Evolutionary conservation across 139 green algal species (phyloP).

Genomic region (Nannochloris sp.): DNA sequence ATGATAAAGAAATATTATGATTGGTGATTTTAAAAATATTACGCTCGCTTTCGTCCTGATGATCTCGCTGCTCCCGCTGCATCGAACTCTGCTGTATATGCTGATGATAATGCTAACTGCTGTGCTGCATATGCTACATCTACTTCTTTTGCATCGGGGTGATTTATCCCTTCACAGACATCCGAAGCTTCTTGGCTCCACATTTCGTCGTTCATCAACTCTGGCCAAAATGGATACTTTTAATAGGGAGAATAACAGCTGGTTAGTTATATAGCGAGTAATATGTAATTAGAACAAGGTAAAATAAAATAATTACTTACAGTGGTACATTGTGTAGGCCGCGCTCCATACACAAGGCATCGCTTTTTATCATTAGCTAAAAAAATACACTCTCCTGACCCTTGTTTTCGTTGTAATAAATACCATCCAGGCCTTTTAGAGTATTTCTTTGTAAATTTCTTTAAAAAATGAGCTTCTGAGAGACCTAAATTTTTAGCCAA

Average conservation of each 20-base stretch:
- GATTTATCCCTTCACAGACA: constrained; percentile 3
- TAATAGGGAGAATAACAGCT: too few species aligned
- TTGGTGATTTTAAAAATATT: neutral
- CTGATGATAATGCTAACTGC: neutral
- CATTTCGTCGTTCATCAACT: neutral
- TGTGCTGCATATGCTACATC: neutral
- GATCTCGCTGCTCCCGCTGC: too few species aligned
- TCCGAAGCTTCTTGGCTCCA: neutral
- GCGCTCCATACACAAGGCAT: neutral
- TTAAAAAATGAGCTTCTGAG: neutral
- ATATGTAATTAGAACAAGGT: too few species aligned
- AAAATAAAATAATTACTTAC: too few species aligned
- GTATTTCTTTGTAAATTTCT: neutral
- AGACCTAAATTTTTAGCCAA: neutral
- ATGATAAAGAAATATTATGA: neutral
- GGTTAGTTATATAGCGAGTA: too few species aligned
- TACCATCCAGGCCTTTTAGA: neutral
- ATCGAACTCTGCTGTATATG: neutral
- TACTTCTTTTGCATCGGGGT: neutral
- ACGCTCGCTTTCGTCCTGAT: neutral
- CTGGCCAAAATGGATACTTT: constrained; percentile 2
- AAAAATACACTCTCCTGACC: neutral
- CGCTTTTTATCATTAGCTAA: neutral
- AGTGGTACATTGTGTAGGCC: neutral
- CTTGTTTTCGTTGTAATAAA: neutral